Evolutionary conservation across 2,329 filamentous ascomycete genomes (phyloP).

Genomic region (Ascocoryne sarcoides): DNA sequence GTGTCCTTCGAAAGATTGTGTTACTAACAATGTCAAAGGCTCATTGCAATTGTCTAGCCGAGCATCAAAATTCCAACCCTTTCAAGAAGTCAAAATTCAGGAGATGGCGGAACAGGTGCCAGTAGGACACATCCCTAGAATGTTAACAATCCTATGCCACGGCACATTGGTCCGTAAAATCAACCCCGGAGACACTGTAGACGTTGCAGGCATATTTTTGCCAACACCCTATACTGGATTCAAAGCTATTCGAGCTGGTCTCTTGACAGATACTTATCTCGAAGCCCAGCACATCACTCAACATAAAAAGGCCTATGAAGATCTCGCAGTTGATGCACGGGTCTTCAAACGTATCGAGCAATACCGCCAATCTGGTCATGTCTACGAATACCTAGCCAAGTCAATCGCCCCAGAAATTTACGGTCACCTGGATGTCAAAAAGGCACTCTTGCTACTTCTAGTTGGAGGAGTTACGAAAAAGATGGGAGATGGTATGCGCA

Average conservation of each 20-base stretch:
- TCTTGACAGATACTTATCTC: conserved; percentile 95
- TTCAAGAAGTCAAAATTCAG: conserved; percentile 98
- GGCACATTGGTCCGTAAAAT: conserved; percentile 78
- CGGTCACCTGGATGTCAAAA: conserved; percentile 95
- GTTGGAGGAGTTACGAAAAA: conserved; percentile 95
- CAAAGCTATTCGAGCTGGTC: conserved; percentile 87
- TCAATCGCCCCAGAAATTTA: conserved; percentile 98
- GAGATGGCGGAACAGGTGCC: conserved; percentile 99
- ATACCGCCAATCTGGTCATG: conserved; percentile 75
- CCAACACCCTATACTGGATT: conserved; percentile 99
- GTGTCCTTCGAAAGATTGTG: conserved; percentile 86
- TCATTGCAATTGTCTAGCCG: conserved; percentile 91
- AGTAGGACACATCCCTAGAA: conserved; percentile 91
- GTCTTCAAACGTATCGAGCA: conserved; percentile 79
- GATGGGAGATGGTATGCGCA: conserved; percentile 97
- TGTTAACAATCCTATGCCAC: conserved; percentile 81
- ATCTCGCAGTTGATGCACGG: conserved; percentile 73
- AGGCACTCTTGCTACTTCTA: conserved; percentile 86
- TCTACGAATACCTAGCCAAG: conserved; percentile 91
- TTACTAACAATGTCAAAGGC: conserved; percentile 82
- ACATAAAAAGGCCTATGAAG: conserved; percentile 97
- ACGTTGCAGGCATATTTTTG: conserved; percentile 90
- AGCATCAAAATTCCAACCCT: conserved; percentile 92
- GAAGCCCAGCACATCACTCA: conserved; percentile 90
- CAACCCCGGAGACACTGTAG: conserved; percentile 89